phyloP scores from a whole-genome alignment of 306 rosid genomes.

The Prunus kanzakura region DNA sequence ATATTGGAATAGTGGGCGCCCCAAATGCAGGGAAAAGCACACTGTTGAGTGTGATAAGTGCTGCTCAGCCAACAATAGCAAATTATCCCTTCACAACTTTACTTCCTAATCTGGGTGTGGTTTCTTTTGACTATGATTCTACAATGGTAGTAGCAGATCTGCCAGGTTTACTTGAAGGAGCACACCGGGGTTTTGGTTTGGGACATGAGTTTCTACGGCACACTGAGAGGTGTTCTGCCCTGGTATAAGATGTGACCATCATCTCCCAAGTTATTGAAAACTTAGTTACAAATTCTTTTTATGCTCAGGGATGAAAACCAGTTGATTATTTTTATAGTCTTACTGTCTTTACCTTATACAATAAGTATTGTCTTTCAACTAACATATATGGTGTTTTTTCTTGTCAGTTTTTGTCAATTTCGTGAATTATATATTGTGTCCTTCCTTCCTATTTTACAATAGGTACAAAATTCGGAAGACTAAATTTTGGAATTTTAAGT shows the following conservation, averaged over 20 bases:
- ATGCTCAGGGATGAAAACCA: background rate
- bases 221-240: slow-evolving; percentile 88
- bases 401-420: background rate
- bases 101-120: slow-evolving; percentile 93
- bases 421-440: background rate
- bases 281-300: background rate
- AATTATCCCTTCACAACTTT: slow-evolving; percentile 94
- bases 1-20: slow-evolving; percentile 92
- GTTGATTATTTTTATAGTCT: background rate
- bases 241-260: slow-evolving; percentile 53
- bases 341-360: background rate
- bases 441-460: background rate
- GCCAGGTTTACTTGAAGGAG: slow-evolving; percentile 98
- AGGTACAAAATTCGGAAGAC: background rate
- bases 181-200: slow-evolving; percentile 91
- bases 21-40: slow-evolving; percentile 99
- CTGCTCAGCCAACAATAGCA: slow-evolving; percentile 85
- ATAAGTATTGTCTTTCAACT: background rate
- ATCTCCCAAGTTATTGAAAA: slow-evolving; percentile 1
- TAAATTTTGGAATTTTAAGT: background rate
- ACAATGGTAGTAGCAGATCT: slow-evolving; percentile 95
- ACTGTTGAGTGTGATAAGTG: slow-evolving; percentile 86
- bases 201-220: slow-evolving; percentile 94
- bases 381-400: background rate
- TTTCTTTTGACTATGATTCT: slow-evolving; percentile 87